Evolutionary conservation across 129 eudicot genomes (phyloP).

Genomic region (Lactuca sativa): DNA sequence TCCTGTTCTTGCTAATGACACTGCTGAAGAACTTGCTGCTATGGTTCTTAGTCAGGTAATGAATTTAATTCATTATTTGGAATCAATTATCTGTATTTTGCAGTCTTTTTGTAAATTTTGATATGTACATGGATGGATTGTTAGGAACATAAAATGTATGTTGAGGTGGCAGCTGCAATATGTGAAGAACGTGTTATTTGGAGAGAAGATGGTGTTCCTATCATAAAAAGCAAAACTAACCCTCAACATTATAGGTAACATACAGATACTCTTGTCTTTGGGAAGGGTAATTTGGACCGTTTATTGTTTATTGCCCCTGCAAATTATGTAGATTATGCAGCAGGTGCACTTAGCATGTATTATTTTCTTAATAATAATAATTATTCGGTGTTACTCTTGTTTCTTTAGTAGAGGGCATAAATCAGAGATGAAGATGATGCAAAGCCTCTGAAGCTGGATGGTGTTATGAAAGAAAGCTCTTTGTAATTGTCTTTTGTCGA

Average conservation of each 20-base stretch:
- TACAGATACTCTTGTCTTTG: no score
- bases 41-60: slow-evolving; percentile 80
- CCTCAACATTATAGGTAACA: slow-evolving; percentile 45
- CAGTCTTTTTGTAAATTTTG: slow-evolving; percentile 1
- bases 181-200: slow-evolving; percentile 77
- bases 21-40: slow-evolving; percentile 78
- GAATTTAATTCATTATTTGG: neutral
- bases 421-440: no score
- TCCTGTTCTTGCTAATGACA: slow-evolving; percentile 69
- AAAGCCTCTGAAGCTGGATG: no score
- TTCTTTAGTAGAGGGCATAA: no score
- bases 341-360: no score
- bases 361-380: no score
- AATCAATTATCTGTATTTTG: slow-evolving; percentile 5
- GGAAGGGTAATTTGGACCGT: no score
- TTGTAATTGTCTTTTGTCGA: no score
- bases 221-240: slow-evolving; percentile 62
- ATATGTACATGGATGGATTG: neutral
- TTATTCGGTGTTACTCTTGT: no score
- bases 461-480: no score
- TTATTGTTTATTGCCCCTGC: no score
- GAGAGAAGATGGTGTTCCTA: slow-evolving; percentile 92
- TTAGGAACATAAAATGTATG: slow-evolving; percentile 77
- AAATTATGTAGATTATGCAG: no score
- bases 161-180: slow-evolving; percentile 70